These are phyloP conservation scores for Kernera saxatilis DNA, from an alignment of 345 rosid genomes.

Conservation along the genomic window DNA sequence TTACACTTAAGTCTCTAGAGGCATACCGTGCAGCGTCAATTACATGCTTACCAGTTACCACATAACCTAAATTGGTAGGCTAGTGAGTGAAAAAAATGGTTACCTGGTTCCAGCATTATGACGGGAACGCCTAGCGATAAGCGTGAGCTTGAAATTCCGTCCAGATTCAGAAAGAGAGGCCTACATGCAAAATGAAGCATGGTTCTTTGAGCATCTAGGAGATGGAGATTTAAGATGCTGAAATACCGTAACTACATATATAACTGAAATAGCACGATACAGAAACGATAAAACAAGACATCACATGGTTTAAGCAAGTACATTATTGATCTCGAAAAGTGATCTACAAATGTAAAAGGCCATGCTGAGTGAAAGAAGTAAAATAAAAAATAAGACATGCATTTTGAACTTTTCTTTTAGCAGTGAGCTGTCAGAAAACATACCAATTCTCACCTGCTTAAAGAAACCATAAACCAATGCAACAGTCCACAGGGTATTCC, in stretches of 20 bases:
- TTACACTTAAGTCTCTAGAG: neutral
- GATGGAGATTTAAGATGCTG: neutral
- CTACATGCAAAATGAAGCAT: constrained; percentile 36
- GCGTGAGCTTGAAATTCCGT: constrained; percentile 61
- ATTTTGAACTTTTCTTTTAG: neutral
- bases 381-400: neutral
- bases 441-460: constrained; percentile 62
- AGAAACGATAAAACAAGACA: neutral
- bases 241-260: neutral
- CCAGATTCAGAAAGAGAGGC: constrained; percentile 64
- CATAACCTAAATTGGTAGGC: neutral
- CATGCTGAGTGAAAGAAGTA: neutral
- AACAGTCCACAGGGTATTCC: constrained; percentile 86
- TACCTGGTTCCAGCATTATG: constrained; percentile 96
- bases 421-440: constrained; percentile 13
- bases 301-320: neutral
- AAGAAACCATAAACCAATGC: constrained; percentile 94
- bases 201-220: constrained; percentile 7
- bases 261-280: neutral
- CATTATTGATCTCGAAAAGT: neutral
- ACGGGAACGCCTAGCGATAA: constrained; percentile 90
- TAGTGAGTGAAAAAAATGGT: neutral
- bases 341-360: neutral
- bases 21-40: neutral
- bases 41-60: neutral